Percentiles rank a stretch among this genome's conserved stretches.
Conservation (phyloP, 2,329 filamentous ascomycete species). For the Metarhizium humberi region DNA sequence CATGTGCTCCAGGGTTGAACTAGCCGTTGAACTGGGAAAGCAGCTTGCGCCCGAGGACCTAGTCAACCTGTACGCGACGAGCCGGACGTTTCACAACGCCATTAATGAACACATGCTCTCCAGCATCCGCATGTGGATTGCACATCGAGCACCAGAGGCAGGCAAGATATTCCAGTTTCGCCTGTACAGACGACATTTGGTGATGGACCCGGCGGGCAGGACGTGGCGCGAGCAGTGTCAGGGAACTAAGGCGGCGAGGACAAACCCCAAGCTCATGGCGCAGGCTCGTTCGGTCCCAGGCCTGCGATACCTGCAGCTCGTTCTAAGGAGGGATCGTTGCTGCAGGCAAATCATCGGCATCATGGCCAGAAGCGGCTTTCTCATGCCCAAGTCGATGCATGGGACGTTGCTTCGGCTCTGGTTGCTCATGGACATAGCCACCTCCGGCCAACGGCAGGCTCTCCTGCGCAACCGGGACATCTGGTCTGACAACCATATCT, state of each 20-base stretch:
- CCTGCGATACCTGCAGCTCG: slow-evolving; percentile 59
- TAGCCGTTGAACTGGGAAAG: slow-evolving; percentile 45
- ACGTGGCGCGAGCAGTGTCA: slow-evolving; percentile 21
- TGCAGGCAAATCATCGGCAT: slow-evolving; percentile 53
- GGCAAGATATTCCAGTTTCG: slow-evolving; percentile 50
- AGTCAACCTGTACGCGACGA: slow-evolving; percentile 55
- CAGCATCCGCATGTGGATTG: slow-evolving; percentile 47
- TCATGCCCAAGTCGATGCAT: slow-evolving; percentile 39
- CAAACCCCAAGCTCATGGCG: slow-evolving; percentile 8
- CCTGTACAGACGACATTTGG: slow-evolving; percentile 47
- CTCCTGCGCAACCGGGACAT: slow-evolving; percentile 42
- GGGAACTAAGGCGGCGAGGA: background rate
- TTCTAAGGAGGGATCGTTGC: slow-evolving; percentile 46
- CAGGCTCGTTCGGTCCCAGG: slow-evolving; percentile 46
- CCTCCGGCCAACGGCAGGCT: slow-evolving; percentile 42
- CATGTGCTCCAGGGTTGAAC: slow-evolving; percentile 35
- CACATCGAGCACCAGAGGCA: slow-evolving; percentile 43
- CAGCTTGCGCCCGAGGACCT: slow-evolving; percentile 47
- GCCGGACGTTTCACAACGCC: slow-evolving; percentile 50
- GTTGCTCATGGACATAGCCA: slow-evolving; percentile 60
- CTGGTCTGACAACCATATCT: slow-evolving; percentile 52
- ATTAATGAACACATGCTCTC: slow-evolving; percentile 51
- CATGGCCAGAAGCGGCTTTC: slow-evolving; percentile 48
- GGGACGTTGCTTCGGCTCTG: slow-evolving; percentile 56
- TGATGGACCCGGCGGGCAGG: slow-evolving; percentile 48